Conservation (phyloP, 768 basidiomycete genomes). For the Lactarius deliciosus region DNA sequence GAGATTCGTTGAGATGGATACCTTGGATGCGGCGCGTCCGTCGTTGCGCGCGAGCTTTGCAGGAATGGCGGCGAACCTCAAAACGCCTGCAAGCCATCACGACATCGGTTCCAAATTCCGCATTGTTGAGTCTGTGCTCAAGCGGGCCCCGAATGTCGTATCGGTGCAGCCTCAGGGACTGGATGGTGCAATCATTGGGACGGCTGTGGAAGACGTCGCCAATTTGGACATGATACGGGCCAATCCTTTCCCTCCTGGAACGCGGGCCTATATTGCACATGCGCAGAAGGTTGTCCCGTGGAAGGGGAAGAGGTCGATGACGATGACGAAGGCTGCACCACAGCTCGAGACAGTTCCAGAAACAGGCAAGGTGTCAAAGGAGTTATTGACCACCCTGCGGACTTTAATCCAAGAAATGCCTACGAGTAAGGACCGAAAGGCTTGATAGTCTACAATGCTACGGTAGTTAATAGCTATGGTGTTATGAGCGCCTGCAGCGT, state of each 20-base stretch:
- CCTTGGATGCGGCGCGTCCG: slow-evolving; percentile 8
- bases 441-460: background rate
- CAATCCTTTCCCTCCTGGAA: slow-evolving; percentile 53
- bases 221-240: slow-evolving; percentile 36
- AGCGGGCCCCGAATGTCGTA: slow-evolving; percentile 38
- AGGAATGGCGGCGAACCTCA: slow-evolving; percentile 41
- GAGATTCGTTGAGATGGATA: slow-evolving; percentile 39
- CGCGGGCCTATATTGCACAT: slow-evolving; percentile 44
- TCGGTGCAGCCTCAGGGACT: slow-evolving; percentile 38
- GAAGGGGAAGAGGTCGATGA: slow-evolving; percentile 15
- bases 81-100: slow-evolving; percentile 14
- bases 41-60: slow-evolving; percentile 44
- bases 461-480: slow-evolving; percentile 15
- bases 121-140: slow-evolving; percentile 37
- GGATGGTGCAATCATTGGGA: slow-evolving; percentile 38
- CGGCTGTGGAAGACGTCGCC: slow-evolving; percentile 37
- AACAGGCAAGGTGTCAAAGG: background rate
- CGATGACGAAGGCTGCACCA: background rate
- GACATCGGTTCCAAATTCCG: slow-evolving; percentile 33
- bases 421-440: background rate
- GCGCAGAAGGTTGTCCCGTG: background rate
- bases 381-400: slow-evolving; percentile 16
- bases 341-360: background rate
- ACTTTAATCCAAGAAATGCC: slow-evolving; percentile 3
- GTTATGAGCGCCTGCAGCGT: slow-evolving; percentile 41